Evolutionary conservation across 202 grass and related monocot genomes (phyloP), one percentile per base, ranked within the genome.

Genomic region (Musa balbisiana): DNA sequence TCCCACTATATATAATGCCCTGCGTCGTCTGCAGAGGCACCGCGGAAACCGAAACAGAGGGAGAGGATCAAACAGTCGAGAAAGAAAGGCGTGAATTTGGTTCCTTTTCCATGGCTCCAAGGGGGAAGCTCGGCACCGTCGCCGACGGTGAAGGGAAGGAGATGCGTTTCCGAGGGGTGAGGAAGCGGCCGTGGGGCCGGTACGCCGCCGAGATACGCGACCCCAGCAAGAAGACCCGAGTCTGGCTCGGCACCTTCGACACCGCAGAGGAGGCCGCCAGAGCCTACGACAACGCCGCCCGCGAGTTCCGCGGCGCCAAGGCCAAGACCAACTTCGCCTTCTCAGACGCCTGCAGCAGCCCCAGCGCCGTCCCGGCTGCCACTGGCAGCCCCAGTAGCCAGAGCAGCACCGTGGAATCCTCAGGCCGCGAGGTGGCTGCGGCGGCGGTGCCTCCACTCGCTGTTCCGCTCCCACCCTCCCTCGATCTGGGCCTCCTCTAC

Each of bases 211-310:
- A 69, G 67, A 69, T 69, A 50, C 67, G 33, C 1, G 67, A 69
- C 15, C 29, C 67, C 33, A 69, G 27, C 67, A 69, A 69, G 15
- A 69, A 69, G 67, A 69, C 15, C 33, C 67, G 67, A 4, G 67
- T 69, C 21, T 69, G 67, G 67, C 67, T 69, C 15, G 67, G 67
- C 21, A 50, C 67, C 4, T 69, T 69, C 67, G 67, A 69, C 67
- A 69, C 67, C 33, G 33, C 67, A 2, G 67, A 49, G 67, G 67
- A 69, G 67, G 67, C 17, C 14, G 67, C 67, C 15, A 49, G 13
- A 33, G 67, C 67, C 67, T 69, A 69, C 67, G 67, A 69, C 67
- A 15, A 29, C 67, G 67, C 67, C 16, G 67, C 67, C 15, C 67
- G 64, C 3, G 64, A 67, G 26, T 67, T 67, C 64, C 64, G 64